Base-by-base conservation (phyloP, 1,284 basidiomycete genomes). In the Abortiporus biennis region DNA sequence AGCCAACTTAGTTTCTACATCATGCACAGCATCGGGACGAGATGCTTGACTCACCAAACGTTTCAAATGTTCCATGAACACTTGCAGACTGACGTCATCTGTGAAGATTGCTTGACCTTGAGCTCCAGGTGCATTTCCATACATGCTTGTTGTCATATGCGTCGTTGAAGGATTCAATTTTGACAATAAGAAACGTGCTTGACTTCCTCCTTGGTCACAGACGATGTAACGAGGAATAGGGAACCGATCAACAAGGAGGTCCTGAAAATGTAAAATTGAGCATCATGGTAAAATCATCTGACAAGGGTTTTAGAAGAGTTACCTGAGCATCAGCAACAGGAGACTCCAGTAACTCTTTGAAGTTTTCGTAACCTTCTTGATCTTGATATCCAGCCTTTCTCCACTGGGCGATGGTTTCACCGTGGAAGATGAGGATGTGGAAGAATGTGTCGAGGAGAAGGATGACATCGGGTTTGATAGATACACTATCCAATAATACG, bases 381-480 rank as follows among this genome's bases (percentile, higher is more conserved):
- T 99, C 94, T 61, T 99, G 96, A 61, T 99, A 99, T 5, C 94
- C 93, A n/a, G 92, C 92, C 67, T 99, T 98, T 44, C 95, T 80
- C 96, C 96, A 99, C 63, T 94, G 88, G 0, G 95, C 93, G 42
- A 99, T 79, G 13, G 93, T 93, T 65, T 95, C 92, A 22, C 96
- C 96, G 62, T 99, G 94, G 87, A 97, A 99, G 66, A 99, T 99
- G 57, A 99, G 85, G 54, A 99, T 97, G 64, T 99, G 96, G 91
- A 99, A 99, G 79, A 97, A 99, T 3, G 96, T 99, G 61, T 99
- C 96, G 49, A 99, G 84, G n/a, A 99, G 78, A 27, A 99, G 79
- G 54, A 99, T 88, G 51, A 94, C 92, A 57, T 99, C 95, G 36
- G 90, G 88, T 62, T 95, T 92, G 69, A 99, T 98, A 38, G 94